Evolutionary conservation across 495 filamentous ascomycete genomes (phyloP).

Genomic region (Neurospora sp.): DNA sequence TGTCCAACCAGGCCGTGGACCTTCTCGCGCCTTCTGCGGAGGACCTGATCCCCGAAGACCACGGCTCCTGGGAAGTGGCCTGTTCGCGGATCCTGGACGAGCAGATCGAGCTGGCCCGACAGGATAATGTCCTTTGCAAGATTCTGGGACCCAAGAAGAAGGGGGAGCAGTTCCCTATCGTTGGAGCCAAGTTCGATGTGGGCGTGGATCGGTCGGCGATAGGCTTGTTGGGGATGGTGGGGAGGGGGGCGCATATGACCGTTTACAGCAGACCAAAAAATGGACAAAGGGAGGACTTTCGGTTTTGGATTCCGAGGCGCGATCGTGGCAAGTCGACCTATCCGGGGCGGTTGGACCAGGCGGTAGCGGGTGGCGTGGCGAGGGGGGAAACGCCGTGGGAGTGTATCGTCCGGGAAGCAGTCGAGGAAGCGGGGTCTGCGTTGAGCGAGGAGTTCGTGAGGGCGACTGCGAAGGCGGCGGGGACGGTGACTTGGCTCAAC

Average conservation of each 20-base stretch:
- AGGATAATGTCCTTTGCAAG: background rate
- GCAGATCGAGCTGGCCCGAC: background rate
- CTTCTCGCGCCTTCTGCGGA: background rate
- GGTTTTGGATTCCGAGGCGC: constrained; percentile 43
- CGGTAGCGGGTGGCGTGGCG: constrained; percentile 45
- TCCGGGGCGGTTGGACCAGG: constrained; percentile 43
- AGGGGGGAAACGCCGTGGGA: constrained; percentile 32
- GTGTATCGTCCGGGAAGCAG: constrained; percentile 42
- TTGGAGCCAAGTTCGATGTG: background rate
- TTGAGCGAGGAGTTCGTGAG: constrained; percentile 24
- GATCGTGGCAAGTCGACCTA: constrained; percentile 36
- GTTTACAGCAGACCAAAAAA: constrained; percentile 21
- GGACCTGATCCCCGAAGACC: background rate
- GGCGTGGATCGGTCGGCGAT: background rate
- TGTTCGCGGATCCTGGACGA: background rate
- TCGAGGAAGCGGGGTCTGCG: constrained; percentile 39
- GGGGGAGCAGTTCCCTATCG: background rate
- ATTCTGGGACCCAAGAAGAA: background rate
- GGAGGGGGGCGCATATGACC: constrained; percentile 39
- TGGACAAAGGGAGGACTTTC: background rate
- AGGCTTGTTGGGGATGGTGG: constrained; percentile 39
- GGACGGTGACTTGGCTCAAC: constrained; percentile 32
- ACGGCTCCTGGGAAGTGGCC: background rate
- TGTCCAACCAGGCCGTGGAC: background rate
- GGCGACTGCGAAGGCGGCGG: constrained; percentile 20